Evolutionary conservation across 371 early-diverging fungal species (phyloP).

Genomic region (Dinochytrium kinnereticum): DNA sequence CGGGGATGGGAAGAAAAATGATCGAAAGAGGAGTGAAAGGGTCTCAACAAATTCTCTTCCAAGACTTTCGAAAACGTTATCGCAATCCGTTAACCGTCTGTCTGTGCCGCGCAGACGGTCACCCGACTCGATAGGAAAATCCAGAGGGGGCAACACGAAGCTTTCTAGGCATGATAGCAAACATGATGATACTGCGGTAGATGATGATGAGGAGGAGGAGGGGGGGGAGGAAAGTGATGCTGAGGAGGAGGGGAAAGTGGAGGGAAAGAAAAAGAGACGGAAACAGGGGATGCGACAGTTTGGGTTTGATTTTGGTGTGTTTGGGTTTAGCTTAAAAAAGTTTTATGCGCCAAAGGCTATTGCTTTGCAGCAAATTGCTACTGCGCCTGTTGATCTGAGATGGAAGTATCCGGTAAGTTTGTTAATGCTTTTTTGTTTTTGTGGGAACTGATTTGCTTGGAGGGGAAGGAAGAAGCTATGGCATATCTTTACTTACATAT

Average conservation of each 20-base stretch:
- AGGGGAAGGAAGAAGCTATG: too few relatives aligned
- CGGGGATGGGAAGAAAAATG: constrained; percentile 9
- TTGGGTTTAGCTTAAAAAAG: constrained; percentile 43
- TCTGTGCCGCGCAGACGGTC: constrained; percentile 34
- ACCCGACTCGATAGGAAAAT: background rate
- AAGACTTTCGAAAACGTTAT: constrained; percentile 36
- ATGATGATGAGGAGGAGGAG: constrained; percentile 7
- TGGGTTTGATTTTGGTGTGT: constrained; percentile 38
- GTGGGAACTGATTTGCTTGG: too few relatives aligned
- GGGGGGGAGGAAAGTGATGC: background rate
- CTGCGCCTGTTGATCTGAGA: background rate
- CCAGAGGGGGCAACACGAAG: background rate
- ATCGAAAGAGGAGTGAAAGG: background rate
- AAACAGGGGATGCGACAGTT: background rate
- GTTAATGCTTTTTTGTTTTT: too few relatives aligned
- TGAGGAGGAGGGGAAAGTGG: background rate
- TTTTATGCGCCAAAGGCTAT: constrained; percentile 48
- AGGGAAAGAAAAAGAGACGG: background rate
- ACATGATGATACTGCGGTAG: too few relatives aligned
- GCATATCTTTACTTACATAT: background rate
- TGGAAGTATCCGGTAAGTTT: constrained; percentile 49
- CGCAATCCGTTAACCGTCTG: constrained; percentile 41
- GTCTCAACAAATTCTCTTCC: background rate
- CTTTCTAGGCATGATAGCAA: constrained; percentile 12
- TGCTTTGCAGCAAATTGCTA: constrained; percentile 33